Evolutionary conservation across 2,329 filamentous ascomycete species (phyloP), one percentile per base, ranked within the genome.

Genomic region (Paecilomyces variotii): DNA sequence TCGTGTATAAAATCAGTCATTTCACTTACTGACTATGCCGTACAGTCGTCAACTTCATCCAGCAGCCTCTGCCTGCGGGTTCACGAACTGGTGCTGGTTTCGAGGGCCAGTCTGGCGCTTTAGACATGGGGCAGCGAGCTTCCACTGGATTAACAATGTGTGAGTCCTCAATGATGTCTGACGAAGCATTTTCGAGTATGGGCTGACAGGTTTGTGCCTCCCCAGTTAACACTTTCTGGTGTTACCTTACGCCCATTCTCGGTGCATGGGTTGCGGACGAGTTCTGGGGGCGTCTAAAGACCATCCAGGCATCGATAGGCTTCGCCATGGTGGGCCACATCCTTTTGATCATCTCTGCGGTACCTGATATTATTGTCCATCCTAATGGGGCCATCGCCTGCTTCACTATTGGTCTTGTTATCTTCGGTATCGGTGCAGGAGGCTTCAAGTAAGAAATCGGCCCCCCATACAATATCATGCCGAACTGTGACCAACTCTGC

Each of bases 361-460:
- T 88, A 1, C 88, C 88, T 0, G 68, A 73, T 4, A 83, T 88
- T 53, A 85, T 91, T 57, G 77, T 81, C 53, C 74, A 84, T 64
- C 72, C 75, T 35, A 79, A 84, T 27, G 76, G 79, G 25, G 79
- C 86, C 1, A 81, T 90, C 32, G 85, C 78, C 1, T 85, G 83
- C 56, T 88, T 90, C 66, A 71, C 87, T 11, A 73, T 85, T 26
- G 83, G 84, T 34, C 80, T 89, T 62, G 74, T 89, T 55, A 79
- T 91, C 67, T 83, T 91, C 66, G 87, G 87, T 24, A 74, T 90
- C 34, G 89, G 89, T 45, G 89, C 87, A 1, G 89, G 89, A 59
- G 87, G 89, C 65, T 91, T 92, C 82, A 92, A 91, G 78, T 67
- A 64, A 14, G 76, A 83, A 7, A 78, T 86, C 62, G 76, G 88